Conservation (phyloP, 768 basidiomycete genomes). For the Hebeloma cylindrosporum region DNA sequence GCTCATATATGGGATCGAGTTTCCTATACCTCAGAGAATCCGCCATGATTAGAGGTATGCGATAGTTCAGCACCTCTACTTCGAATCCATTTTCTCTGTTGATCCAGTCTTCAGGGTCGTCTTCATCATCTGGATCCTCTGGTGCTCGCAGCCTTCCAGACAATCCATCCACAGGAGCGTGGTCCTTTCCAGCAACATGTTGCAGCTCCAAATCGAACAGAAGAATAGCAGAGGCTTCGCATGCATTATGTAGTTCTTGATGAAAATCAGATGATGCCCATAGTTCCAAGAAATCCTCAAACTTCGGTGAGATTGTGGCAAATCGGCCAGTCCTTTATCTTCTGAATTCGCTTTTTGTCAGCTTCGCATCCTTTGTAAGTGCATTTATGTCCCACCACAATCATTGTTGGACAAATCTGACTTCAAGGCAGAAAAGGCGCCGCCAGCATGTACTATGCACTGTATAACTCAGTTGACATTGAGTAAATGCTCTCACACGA, state of each 20-base stretch:
- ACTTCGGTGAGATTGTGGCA: slow-evolving; percentile 22
- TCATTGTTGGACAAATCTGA: slow-evolving; percentile 15
- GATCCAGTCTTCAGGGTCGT: slow-evolving; percentile 20
- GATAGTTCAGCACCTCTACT: not conserved
- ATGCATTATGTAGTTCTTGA: too few species aligned
- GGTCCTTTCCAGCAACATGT: too few species aligned
- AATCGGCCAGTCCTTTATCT: slow-evolving; percentile 26
- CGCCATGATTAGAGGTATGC: not conserved
- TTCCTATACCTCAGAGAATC: not conserved
- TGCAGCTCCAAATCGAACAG: too few species aligned
- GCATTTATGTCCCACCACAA: slow-evolving; percentile 27
- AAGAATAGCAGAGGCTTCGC: too few species aligned
- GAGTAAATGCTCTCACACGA: slow-evolving; percentile 39
- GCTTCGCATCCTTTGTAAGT: slow-evolving; percentile 28
- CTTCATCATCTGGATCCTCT: slow-evolving; percentile 13
- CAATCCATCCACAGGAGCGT: slow-evolving; percentile 25
- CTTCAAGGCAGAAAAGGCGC: slow-evolving; percentile 30
- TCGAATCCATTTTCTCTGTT: slow-evolving; percentile 12
- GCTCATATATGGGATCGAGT: not conserved
- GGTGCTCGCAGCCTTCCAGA: slow-evolving; percentile 20
- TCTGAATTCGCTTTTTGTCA: slow-evolving; percentile 12
- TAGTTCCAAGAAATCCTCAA: slow-evolving; percentile 28
- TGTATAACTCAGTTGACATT: slow-evolving; percentile 38
- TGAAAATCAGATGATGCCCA: slow-evolving; percentile 26
- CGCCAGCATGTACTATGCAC: slow-evolving; percentile 34